These are phyloP conservation scores for Saturnispora quitensis DNA, from an alignment of 805 yeast genomes.

Conservation along the genomic window DNA sequence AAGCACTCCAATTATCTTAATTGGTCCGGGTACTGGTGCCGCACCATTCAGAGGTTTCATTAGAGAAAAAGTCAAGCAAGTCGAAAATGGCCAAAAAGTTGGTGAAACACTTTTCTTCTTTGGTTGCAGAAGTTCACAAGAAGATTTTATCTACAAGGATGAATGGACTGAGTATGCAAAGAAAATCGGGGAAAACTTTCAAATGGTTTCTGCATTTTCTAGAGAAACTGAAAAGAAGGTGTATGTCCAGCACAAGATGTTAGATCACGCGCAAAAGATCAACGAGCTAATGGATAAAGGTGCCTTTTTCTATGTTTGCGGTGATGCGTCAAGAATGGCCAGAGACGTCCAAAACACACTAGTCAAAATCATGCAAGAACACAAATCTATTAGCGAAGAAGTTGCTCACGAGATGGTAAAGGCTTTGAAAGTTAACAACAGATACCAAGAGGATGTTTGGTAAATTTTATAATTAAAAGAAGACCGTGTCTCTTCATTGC, in stretches of 20 bases:
- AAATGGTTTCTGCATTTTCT: constrained; percentile 59
- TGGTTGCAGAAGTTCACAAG: constrained; percentile 74
- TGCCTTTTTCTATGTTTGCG: constrained; percentile 87
- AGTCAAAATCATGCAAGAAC: constrained; percentile 44
- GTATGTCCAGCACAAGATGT: constrained; percentile 77
- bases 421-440: constrained; percentile 65
- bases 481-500: background rate
- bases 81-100: constrained; percentile 55
- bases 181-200: constrained; percentile 60
- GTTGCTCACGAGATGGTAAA: constrained; percentile 66
- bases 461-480: constrained; percentile 23
- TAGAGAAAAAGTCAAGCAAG: constrained; percentile 63
- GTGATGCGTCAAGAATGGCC: constrained; percentile 89
- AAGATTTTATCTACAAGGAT: constrained; percentile 77
- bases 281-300: constrained; percentile 44
- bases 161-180: constrained; percentile 83
- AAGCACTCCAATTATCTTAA: constrained; percentile 68
- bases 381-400: constrained; percentile 35
- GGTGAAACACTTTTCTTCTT: constrained; percentile 70
- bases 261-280: constrained; percentile 39
- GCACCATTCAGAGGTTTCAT: constrained; percentile 91
- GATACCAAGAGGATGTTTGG: constrained; percentile 97
- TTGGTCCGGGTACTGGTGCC: constrained; percentile 95
- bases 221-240: constrained; percentile 49
- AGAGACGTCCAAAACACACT: constrained; percentile 73